Conservation (phyloP, 352 stramenopile species). For the Phytophthora pseudosyringae region DNA sequence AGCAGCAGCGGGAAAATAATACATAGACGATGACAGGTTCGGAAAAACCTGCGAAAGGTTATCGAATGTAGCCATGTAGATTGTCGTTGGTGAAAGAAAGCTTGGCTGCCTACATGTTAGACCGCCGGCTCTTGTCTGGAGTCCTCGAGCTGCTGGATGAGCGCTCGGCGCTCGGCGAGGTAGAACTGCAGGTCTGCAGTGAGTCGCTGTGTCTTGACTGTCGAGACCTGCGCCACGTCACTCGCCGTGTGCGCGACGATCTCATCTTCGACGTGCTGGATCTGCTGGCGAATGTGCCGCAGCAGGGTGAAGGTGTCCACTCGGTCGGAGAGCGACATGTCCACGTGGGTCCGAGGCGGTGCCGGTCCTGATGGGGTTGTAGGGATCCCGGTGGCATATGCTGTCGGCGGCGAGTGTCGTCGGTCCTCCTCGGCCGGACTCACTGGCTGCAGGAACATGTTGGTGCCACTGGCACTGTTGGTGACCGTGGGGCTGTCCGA, state of each 20-base stretch:
- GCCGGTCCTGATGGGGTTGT: background rate
- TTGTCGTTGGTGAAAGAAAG: no score
- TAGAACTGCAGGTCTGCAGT: slow-evolving; percentile 31
- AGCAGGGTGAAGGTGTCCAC: slow-evolving; percentile 25
- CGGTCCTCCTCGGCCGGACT: slow-evolving; percentile 6
- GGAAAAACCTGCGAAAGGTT: background rate
- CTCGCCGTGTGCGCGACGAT: slow-evolving; percentile 12
- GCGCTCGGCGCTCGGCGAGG: slow-evolving; percentile 19
- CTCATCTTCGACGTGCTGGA: slow-evolving; percentile 23
- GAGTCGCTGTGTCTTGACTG: slow-evolving; percentile 20
- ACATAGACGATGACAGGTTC: slow-evolving; percentile 7
- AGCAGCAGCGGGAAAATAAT: slow-evolving; percentile 20
- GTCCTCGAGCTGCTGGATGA: slow-evolving; percentile 31
- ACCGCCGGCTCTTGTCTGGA: slow-evolving; percentile 3
- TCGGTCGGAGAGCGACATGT: slow-evolving; percentile 25
- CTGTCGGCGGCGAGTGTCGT: background rate
- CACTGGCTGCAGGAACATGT: slow-evolving; percentile 24
- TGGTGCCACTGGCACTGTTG: slow-evolving; percentile 4
- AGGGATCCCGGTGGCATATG: slow-evolving; percentile 4
- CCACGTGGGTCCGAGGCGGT: background rate
- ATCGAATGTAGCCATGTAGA: background rate
- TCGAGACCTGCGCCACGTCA: background rate
- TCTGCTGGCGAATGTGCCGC: slow-evolving; percentile 26
- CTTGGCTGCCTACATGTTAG: no score
- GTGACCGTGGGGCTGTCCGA: slow-evolving; percentile 2